These are phyloP conservation scores for Groenewaldozyma auringiensis DNA, from an alignment of 1,139 yeast genomes.

Conservation along the genomic window DNA sequence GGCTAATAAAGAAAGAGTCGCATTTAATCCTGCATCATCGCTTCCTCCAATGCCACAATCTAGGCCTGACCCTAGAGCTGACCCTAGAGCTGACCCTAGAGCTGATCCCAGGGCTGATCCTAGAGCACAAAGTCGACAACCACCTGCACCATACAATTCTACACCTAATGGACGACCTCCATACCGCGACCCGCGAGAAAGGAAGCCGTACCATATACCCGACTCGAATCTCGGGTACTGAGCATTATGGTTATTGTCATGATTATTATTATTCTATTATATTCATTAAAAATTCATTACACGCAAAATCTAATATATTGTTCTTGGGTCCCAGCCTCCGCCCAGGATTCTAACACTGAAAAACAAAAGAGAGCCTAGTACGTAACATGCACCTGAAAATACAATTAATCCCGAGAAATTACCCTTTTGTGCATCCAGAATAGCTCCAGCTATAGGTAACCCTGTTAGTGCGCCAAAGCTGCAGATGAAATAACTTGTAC, in stretches of 20 bases:
- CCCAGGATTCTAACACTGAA: constrained; percentile 23
- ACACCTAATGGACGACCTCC: not conserved
- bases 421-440: constrained; percentile 23
- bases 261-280: too few relatives aligned
- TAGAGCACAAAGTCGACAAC: not conserved
- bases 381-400: constrained; percentile 26
- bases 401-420: constrained; percentile 27
- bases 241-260: too few relatives aligned
- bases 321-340: constrained; percentile 21
- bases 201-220: not conserved
- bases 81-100: not conserved
- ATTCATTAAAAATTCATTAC: too few relatives aligned
- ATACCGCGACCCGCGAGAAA: not conserved
- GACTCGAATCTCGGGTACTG: not conserved
- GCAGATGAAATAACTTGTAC: constrained; percentile 59
- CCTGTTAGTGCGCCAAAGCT: constrained; percentile 51
- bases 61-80: not conserved
- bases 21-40: not conserved
- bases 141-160: not conserved
- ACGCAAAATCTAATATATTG: constrained; percentile 10
- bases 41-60: not conserved
- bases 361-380: constrained; percentile 22
- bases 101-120: not conserved
- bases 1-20: not conserved
- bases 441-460: constrained; percentile 48